Evolutionary conservation across 306 rosid species (phyloP), one percentile per base, ranked within the genome.

Genomic region (Acmispon strigosus): DNA sequence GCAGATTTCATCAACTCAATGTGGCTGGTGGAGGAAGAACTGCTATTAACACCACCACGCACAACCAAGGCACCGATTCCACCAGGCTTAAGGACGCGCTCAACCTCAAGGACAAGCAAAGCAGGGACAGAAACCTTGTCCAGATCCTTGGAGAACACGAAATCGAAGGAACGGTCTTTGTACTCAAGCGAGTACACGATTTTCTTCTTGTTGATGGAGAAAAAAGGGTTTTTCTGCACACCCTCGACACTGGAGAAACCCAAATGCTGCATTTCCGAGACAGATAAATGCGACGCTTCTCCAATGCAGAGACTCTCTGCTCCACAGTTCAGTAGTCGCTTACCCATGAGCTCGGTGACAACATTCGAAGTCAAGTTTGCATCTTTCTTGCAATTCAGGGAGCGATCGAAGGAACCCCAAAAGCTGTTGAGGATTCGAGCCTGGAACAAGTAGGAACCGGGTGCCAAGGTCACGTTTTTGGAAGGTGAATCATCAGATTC

Each of bases 71-170:
- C 97, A 12, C 92, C 99, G 10, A 86, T 80, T 37, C 99, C 99
- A 6, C 89, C 95, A 1, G 99, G 92, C 66, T 77, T 83, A 78
- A 95, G 96, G 63, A 95, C 76, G 9, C 99, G 96, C 76, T 95
- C 97, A 19, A 91, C 80, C 74, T 95, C 97, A 7, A 87, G 89
- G 66, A 91, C 87, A 18, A 91, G 77, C 68, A 85, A 79, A 10
- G 96, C 84, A 73, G 96, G 97, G 70, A 82, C 92, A 9, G 89
- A 48, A 65, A 75, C 89, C 80, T 78, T 84, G 34, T 85, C 87
- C 1, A 83, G 45, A 82, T 90, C 96, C 79, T 78, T 84, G 15
- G 89, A 78, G 56, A 89, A 77, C 51, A 95, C 96, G 45, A 95
- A 91, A 62, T 87, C 92, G 10, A 95, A 95, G 0, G 90, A 87